Percentiles rank a stretch among this genome's conserved stretches.
phyloP scores from a whole-genome alignment of 768 basidiomycete genomes.

The Phaeotremella fagi region DNA sequence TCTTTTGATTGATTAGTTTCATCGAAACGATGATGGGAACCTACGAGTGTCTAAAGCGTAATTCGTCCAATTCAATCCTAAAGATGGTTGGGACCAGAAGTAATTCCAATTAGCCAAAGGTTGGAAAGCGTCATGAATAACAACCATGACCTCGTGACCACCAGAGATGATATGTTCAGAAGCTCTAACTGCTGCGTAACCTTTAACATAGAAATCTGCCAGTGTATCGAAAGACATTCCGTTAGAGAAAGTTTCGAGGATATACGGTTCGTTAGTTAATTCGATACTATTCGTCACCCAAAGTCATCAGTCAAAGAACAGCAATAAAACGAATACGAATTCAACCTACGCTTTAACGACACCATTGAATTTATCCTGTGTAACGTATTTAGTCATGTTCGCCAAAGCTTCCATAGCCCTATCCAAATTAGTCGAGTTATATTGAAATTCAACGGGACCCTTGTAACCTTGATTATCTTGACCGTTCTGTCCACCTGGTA shows the following conservation, averaged over 20 bases:
- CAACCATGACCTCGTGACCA: slow-evolving; percentile 28
- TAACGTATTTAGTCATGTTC: slow-evolving; percentile 34
- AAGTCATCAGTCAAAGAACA: no score
- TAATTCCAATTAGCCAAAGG: slow-evolving; percentile 36
- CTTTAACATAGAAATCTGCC: slow-evolving; percentile 32
- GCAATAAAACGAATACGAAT: no score
- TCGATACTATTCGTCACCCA: slow-evolving; percentile 22
- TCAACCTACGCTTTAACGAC: slow-evolving; percentile 36
- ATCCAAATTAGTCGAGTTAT: slow-evolving; percentile 29
- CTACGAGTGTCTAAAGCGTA: slow-evolving; percentile 40
- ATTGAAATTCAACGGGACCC: slow-evolving; percentile 18
- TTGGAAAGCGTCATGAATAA: slow-evolving; percentile 44
- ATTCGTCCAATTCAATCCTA: slow-evolving; percentile 36
- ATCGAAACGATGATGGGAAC: not conserved
- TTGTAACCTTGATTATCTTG: slow-evolving; percentile 37
- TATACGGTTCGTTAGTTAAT: slow-evolving; percentile 35
- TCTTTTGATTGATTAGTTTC: no score
- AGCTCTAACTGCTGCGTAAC: slow-evolving; percentile 29
- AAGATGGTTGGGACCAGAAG: slow-evolving; percentile 19
- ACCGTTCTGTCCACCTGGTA: slow-evolving; percentile 25
- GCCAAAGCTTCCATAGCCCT: slow-evolving; percentile 32
- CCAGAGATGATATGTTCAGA: slow-evolving; percentile 22
- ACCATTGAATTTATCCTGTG: slow-evolving; percentile 30
- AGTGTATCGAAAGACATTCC: slow-evolving; percentile 31
- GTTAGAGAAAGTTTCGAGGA: slow-evolving; percentile 27